Base-by-base conservation (phyloP, 1,284 basidiomycete species). In the Trametes sp. region DNA sequence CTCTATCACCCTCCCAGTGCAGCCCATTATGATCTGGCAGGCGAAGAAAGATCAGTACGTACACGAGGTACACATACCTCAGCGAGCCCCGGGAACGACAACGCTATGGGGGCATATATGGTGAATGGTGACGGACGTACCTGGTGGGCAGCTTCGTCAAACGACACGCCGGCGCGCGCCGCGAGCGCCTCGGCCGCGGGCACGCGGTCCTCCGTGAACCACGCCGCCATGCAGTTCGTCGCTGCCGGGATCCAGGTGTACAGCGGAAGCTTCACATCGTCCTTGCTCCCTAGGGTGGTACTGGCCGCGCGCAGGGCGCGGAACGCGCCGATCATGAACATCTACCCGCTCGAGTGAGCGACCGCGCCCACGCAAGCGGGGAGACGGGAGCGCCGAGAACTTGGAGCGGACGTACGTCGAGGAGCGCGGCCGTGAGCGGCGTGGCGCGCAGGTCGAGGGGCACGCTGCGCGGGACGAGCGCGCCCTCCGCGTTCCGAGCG, bases 91-190 rank as follows among this genome's bases (percentile, higher is more conserved):
- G 6, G 31, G 7, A 6, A 13, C 7, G 13, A 13, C 6, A 33
- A 33, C 31, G 7, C 31, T 13, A 33, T 7, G 31, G 31, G 13
- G 31, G n/a, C n/a, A n/a, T n/a, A n/a, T 33, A 3, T 8, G 26
- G 19, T 10, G 2, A 16, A 49, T 7, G 36, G 13, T 29, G 41
- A 21, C 5, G 3, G 19, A 44, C 41, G 5, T 7, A 49, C 46
- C 46, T 49, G 26, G 28, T 49, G 46, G 16, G 55, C 55, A 10
- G 46, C 55, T 4, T 28, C 55, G 13, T 49, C 31, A 23, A 57
- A 28, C 7, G 45, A 49, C 1, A 57, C 26, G 26, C 46, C 45
- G 5, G 31, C 38, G 36, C 38, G 35, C n/a, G n/a, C 56, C 5
- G 38, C 56, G 14, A 57, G 28, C 11, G 46, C 36, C 48, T 57